phyloP scores from a whole-genome alignment of 1,284 basidiomycete genomes.

The Apiotrichum gracile region DNA sequence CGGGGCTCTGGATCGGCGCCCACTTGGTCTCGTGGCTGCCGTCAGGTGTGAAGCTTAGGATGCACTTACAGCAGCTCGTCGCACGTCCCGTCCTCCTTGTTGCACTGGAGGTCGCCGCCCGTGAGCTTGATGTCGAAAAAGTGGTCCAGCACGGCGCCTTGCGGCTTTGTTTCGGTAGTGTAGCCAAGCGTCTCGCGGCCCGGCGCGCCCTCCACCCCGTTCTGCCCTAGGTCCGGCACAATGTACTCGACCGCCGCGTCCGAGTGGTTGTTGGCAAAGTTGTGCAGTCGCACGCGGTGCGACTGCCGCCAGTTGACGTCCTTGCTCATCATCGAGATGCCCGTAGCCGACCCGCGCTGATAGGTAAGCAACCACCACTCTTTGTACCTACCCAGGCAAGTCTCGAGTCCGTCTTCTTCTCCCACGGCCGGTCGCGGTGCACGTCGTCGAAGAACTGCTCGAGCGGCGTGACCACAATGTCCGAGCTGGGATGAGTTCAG shows the following conservation, averaged over 20 bases:
- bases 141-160: slow-evolving; percentile 22
- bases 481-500: slow-evolving; percentile 36
- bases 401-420: slow-evolving; percentile 43
- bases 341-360: slow-evolving; percentile 46
- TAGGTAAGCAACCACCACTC: slow-evolving; percentile 1
- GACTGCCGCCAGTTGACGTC: slow-evolving; percentile 46
- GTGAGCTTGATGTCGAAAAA: slow-evolving; percentile 44
- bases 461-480: slow-evolving; percentile 50
- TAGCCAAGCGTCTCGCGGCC: slow-evolving; percentile 12
- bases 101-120: slow-evolving; percentile 39
- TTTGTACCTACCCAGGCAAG: slow-evolving; percentile 45
- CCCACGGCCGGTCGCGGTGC: slow-evolving; percentile 48
- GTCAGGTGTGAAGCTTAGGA: neutral
- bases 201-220: neutral
- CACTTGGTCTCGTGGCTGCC: slow-evolving; percentile 35
- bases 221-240: slow-evolving; percentile 23
- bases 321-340: slow-evolving; percentile 47
- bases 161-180: slow-evolving; percentile 14
- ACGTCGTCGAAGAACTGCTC: slow-evolving; percentile 47
- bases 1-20: slow-evolving; percentile 26
- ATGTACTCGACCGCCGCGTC: slow-evolving; percentile 17
- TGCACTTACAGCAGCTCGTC: slow-evolving; percentile 32
- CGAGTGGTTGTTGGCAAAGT: slow-evolving; percentile 41
- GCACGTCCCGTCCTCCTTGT: slow-evolving; percentile 41
- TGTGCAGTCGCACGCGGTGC: slow-evolving; percentile 48